Evolutionary conservation across 805 yeast species (phyloP).

Genomic region (Candida chilensis): DNA sequence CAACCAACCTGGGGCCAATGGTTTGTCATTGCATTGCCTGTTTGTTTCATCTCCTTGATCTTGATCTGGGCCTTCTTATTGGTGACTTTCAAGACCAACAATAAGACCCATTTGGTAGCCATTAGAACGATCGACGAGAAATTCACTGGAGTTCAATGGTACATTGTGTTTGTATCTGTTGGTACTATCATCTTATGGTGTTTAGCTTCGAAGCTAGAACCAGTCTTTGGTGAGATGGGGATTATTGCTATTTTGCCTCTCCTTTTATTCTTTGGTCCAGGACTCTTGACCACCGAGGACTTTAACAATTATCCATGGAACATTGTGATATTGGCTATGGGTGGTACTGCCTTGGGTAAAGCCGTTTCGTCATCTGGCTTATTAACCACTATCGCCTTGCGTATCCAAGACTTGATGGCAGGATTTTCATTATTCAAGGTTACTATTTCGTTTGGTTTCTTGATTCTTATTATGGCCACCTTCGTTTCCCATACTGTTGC

Average conservation of each 20-base stretch:
- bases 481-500: slow-evolving; percentile 97
- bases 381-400: slow-evolving; percentile 64
- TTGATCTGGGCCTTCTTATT: slow-evolving; percentile 68
- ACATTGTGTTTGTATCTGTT: slow-evolving; percentile 57
- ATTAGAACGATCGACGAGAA: slow-evolving; percentile 52
- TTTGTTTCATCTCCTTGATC: slow-evolving; percentile 51
- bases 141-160: slow-evolving; percentile 68
- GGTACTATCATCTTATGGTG: slow-evolving; percentile 86
- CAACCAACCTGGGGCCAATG: slow-evolving; percentile 86
- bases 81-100: slow-evolving; percentile 50
- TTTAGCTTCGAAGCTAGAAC: slow-evolving; percentile 64
- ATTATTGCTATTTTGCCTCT: slow-evolving; percentile 85
- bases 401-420: slow-evolving; percentile 58
- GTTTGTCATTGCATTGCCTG: slow-evolving; percentile 86
- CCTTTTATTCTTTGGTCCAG: slow-evolving; percentile 88
- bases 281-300: slow-evolving; percentile 79
- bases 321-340: slow-evolving; percentile 93
- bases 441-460: slow-evolving; percentile 68
- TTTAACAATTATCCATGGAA: slow-evolving; percentile 97
- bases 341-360: slow-evolving; percentile 92
- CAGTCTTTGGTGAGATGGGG: slow-evolving; percentile 92
- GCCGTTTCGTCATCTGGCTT: slow-evolving; percentile 91
- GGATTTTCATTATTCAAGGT: slow-evolving; percentile 67
- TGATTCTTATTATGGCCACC: slow-evolving; percentile 80
- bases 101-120: slow-evolving; percentile 43